Base-by-base conservation (phyloP, 2,329 filamentous ascomycete species). In the Zasmidium cellare region DNA sequence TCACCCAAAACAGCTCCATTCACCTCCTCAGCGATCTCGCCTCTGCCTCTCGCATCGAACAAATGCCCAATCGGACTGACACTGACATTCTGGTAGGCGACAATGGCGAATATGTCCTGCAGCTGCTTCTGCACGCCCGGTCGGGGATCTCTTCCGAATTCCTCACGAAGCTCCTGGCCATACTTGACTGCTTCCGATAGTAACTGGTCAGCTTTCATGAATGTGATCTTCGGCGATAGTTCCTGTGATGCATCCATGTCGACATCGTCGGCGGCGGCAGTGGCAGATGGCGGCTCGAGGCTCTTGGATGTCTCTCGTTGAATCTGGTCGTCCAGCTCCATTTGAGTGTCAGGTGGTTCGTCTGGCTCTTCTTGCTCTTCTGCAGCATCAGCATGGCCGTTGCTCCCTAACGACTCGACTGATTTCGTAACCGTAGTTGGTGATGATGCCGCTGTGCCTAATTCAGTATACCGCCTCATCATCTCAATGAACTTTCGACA, bases 401-500 rank as follows among this genome's bases (percentile, higher is more conserved):
- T 72, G 53, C 67, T 68, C 25, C 48, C 65, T 64, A 64, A 67
- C 65, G 62, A 64, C 23, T 63, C 65, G 11, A 64, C 53, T 11
- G 62, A 63, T 46, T 65, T 65, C 25, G 53, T 72, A 66, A 58
- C 69, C 62, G 31, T 62, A 9, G 56, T 66, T 3, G 68, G 71
- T 16, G 69, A 63, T 19, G 70, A 69, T 53, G 62, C 71, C 63
- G 57, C 75, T 35, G 80, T 76, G 67, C 81, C 82, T 18, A 89
- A 74, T 65, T 92, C 88, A 2, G 87, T 86, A 35, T 87, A 87
- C 57, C 83, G 84, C 44, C 89, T 84, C 67, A 96, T 91, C 88
- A 99, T 93, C 74, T 99, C 94, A 60, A 97, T 88, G 72, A 97
- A 97, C 71, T 94, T 96, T 59, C 92, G 87, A 71, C 92, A 97